Conservation (phyloP, 371 early-diverging fungal genomes). For the Parasitella parasitica region DNA sequence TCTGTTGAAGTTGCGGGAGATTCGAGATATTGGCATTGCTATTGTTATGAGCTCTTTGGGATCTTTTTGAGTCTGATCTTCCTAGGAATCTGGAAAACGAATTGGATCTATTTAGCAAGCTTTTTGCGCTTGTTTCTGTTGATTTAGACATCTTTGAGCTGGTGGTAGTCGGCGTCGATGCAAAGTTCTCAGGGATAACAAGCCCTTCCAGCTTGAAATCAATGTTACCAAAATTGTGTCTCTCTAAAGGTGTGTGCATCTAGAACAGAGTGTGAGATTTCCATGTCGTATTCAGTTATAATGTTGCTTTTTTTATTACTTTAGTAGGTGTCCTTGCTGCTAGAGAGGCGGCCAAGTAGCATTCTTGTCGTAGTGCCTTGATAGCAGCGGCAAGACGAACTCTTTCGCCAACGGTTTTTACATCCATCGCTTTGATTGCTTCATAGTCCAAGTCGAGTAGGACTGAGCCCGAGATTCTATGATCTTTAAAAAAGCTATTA, state of each 20-base stretch:
- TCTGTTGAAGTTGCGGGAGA: slow-evolving; percentile 4
- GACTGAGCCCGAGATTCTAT: slow-evolving; percentile 78
- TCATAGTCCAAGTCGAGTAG: slow-evolving; percentile 82
- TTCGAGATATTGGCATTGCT: slow-evolving; percentile 3
- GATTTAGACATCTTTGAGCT: slow-evolving; percentile 36
- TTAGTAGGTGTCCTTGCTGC: slow-evolving; percentile 31
- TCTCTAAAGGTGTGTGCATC: neutral
- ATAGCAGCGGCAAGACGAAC: slow-evolving; percentile 77
- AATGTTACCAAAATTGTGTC: slow-evolving; percentile 2
- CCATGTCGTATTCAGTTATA: neutral
- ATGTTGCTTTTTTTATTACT: neutral
- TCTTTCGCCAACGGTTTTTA: slow-evolving; percentile 83
- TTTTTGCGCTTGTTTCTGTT: slow-evolving; percentile 35
- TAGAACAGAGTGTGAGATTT: neutral
- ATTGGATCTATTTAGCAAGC: slow-evolving; percentile 45
- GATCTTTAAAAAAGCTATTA: slow-evolving; percentile 34
- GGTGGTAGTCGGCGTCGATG: slow-evolving; percentile 12
- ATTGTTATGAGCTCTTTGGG: slow-evolving; percentile 18
- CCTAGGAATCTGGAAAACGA: slow-evolving; percentile 54
- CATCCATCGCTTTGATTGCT: slow-evolving; percentile 80
- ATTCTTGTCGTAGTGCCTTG: slow-evolving; percentile 65
- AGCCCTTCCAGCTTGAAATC: slow-evolving; percentile 34
- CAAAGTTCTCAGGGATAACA: slow-evolving; percentile 20
- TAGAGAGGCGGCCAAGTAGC: slow-evolving; percentile 42
- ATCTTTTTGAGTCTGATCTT: slow-evolving; percentile 47